Evolutionary conservation across 768 basidiomycete genomes (phyloP).

Genomic region (Rhizopogon roseolus): DNA sequence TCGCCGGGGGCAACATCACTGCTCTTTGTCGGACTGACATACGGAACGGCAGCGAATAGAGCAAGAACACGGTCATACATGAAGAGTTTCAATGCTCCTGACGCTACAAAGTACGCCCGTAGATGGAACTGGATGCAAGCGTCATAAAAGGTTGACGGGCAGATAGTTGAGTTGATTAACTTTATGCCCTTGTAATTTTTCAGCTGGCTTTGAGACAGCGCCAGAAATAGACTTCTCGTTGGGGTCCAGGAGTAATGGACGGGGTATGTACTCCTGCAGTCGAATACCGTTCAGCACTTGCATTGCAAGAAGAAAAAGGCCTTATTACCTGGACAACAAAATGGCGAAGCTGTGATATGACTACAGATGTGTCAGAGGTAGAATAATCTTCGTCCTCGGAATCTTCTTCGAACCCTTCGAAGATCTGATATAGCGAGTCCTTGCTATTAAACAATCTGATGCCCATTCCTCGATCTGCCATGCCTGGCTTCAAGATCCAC

Average conservation of each 20-base stretch:
- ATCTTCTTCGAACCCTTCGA: conserved; percentile 71
- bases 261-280: conserved; percentile 75
- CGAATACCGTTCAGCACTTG: conserved; percentile 3
- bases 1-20: conserved; percentile 13
- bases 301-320: conserved; percentile 3
- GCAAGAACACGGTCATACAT: conserved; percentile 82
- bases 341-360: conserved; percentile 85
- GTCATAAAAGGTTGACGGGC: conserved; percentile 8
- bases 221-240: conserved; percentile 34
- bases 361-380: conserved; percentile 48
- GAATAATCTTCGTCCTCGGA: conserved; percentile 45
- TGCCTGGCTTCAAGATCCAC: conserved; percentile 97
- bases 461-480: conserved; percentile 95
- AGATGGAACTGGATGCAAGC: conserved; percentile 74
- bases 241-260: conserved; percentile 77
- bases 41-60: conserved; percentile 78
- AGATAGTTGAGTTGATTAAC: conserved; percentile 30
- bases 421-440: conserved; percentile 65
- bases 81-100: conserved; percentile 74
- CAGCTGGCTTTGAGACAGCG: conserved; percentile 10
- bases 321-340: conserved; percentile 86
- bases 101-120: conserved; percentile 79
- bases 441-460: conserved; percentile 86
- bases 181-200: conserved; percentile 48
- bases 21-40: conserved; percentile 39